These are phyloP conservation scores for Dipsacomyces acuminosporus DNA, from an alignment of 371 early-diverging fungal genomes.

Conservation along the genomic window DNA sequence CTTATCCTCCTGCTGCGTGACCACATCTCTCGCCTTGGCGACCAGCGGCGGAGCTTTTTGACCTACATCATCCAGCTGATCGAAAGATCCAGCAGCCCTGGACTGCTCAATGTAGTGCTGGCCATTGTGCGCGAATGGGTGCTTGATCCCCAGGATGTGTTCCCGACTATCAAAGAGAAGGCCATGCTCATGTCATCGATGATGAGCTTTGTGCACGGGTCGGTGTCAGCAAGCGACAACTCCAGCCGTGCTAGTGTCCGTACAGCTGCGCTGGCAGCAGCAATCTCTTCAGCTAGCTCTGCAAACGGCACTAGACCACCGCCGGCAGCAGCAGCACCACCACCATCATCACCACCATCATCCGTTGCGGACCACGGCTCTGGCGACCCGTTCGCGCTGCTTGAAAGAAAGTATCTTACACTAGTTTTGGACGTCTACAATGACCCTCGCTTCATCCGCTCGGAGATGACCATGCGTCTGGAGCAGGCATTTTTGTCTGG, in stretches of 20 bases:
- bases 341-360: neutral
- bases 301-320: neutral
- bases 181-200: conserved; percentile 84
- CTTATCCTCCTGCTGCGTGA: conserved; percentile 70
- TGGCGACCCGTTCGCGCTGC: conserved; percentile 26
- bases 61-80: conserved; percentile 75
- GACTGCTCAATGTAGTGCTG: conserved; percentile 68
- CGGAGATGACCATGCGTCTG: conserved; percentile 87
- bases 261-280: conserved; percentile 4
- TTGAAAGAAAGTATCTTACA: conserved; percentile 69
- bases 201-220: conserved; percentile 65
- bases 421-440: conserved; percentile 86
- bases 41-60: conserved; percentile 82
- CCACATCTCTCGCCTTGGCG: conserved; percentile 75
- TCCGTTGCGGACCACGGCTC: conserved; percentile 2
- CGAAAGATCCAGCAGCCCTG: conserved; percentile 71
- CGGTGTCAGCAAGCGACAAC: conserved; percentile 49
- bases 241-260: conserved; percentile 30
- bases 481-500: conserved; percentile 94
- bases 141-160: conserved; percentile 65
- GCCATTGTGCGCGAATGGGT: conserved; percentile 89
- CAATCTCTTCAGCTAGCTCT: neutral
- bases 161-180: conserved; percentile 96
- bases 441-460: conserved; percentile 68
- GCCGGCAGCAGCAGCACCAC: too few species aligned